Base-by-base conservation (phyloP, 176 grass and related monocot genomes). In the Luzula sylvatica region DNA sequence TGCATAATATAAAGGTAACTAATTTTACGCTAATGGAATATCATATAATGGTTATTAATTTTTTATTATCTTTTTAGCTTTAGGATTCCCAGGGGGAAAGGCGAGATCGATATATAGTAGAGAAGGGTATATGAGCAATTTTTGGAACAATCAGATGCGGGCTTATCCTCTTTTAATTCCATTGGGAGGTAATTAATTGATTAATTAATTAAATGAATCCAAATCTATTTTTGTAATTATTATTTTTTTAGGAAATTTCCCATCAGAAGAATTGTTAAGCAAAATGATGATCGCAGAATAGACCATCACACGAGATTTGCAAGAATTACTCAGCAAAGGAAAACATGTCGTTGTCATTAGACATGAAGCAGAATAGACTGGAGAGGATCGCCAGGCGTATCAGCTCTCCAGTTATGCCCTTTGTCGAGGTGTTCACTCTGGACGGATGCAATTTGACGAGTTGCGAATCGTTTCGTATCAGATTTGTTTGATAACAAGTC, bases 101-200 rank as follows among this genome's bases (percentile, higher is more conserved):
- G n/a, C n/a, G n/a, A n/a, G n/a, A n/a, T n/a, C n/a, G n/a, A n/a
- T n/a, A n/a, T n/a, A n/a, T n/a, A n/a, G n/a, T n/a, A n/a, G n/a
- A n/a, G n/a, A n/a, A n/a, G n/a, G n/a, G n/a, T n/a, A n/a, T n/a
- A n/a, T n/a, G n/a, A n/a, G n/a, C n/a, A n/a, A n/a, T n/a, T n/a
- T 55, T 79, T 98, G 59, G 93, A 85, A 3, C 78, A 82, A 65
- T 87, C 86, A 53, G 81, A 85, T 44, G 55, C 76, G 38, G 78
- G 86, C 51, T 72, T 98, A 30, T 98, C 75, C 4, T 98, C 93
- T 8, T 98, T 98, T 55, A 56, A 69, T 55, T 85, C 93, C 42
- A 87, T 98, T 81, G 55, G 65, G 68, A 98, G 86, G 93, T 98
- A 77, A 11, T 62, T 23, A 18, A n/a, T n/a, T n/a, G n/a, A 28